Base-by-base conservation (phyloP, 1,139 yeast species). In the Taphrina communis region DNA sequence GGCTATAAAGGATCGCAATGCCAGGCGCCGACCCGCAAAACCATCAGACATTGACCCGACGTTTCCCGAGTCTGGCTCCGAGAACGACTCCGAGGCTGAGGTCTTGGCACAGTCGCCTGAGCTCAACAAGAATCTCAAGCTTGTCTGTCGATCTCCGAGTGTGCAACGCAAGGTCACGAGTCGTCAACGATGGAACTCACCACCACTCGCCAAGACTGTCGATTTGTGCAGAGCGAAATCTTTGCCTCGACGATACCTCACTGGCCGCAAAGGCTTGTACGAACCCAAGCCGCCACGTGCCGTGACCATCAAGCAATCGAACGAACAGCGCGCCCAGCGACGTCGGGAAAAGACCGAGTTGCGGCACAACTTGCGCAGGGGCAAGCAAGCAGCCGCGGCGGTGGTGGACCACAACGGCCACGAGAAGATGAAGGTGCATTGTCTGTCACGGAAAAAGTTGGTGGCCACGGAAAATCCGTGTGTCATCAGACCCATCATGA, bases 11-110 rank as follows among this genome's bases (percentile, higher is more conserved):
- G 65, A 68, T n/a, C 68, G 65, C 3, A 53, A 42, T 12, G 55
- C 66, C 12, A 38, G 58, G 17, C 12, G 63, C n/a, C 62, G 59
- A 14, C 61, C 58, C 14, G 66, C 66, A 36, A 52, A 55, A n/a
- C 70, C 70, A 8, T 66, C 65, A 31, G 70, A 68, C n/a, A 68
- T 68, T 14, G 70, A 68, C 35, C 70, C 70, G 14, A 68, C 70
- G 5, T 68, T 68, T 42, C 70, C 70, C 6, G 65, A 62, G 31
- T 68, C 70, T 3, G 67, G 62, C 7, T 39, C 65, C n/a, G 70
- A 63, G 9, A 59, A 62, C 38, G 66, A 67, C 19, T 36, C 51
- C 12, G 61, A 36, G 6, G 42, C 31, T 1, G 70, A 58, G 42
- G 25, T 9, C 17, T 35, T 36, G 17, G 41, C 25, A 25, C n/a